Base-by-base conservation (phyloP, 495 filamentous ascomycete species). In the Durotheca rogersii region DNA sequence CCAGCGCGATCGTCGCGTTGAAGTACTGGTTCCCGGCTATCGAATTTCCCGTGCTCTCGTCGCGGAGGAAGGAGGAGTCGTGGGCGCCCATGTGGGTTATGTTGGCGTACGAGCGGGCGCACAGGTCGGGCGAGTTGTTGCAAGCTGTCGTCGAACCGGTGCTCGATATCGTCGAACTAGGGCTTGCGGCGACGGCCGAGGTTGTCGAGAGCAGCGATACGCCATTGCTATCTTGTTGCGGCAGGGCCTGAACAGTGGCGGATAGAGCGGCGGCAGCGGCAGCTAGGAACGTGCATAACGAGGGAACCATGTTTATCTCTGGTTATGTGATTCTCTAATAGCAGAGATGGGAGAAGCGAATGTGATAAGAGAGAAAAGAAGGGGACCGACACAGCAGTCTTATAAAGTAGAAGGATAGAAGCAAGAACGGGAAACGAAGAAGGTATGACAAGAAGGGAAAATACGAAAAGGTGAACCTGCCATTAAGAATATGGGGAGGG, bases 21-120 rank as follows among this genome's bases (percentile, higher is more conserved):
- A 79, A 76, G 58, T 76, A 83, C 59, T 89, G 86, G 54, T 88
- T 87, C 2, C 85, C 82, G 12, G 79, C 72, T 5, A 79, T 67
- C 11, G 79, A 72, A 42, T 78, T 73, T 20, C 76, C 75, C 3
- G 76, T 80, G 43, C 61, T 67, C 4, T 54, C 62, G 43, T 81
- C 74, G 4, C 77, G 68, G 29, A 88, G 76, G 60, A 89, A 89
- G 41, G 85, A 62, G 21, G 76, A 78, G 64, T 88, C 79, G 65
- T 90, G 86, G 18, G 85, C 78, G 14, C 85, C 86, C 58, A 88
- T 72, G 54, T 84, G 76, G 1, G 84, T 84, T 51, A 89, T 70
- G 42, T 84, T 81, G 61, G 75, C 80, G 72, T 87, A 88, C 4
- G 71, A 63, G 10, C 79, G 78, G 36, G 61, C 59, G 68, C 85